These are phyloP conservation scores for Trametes sp. DNA, from an alignment of 1,284 basidiomycete genomes.

Conservation along the genomic window DNA sequence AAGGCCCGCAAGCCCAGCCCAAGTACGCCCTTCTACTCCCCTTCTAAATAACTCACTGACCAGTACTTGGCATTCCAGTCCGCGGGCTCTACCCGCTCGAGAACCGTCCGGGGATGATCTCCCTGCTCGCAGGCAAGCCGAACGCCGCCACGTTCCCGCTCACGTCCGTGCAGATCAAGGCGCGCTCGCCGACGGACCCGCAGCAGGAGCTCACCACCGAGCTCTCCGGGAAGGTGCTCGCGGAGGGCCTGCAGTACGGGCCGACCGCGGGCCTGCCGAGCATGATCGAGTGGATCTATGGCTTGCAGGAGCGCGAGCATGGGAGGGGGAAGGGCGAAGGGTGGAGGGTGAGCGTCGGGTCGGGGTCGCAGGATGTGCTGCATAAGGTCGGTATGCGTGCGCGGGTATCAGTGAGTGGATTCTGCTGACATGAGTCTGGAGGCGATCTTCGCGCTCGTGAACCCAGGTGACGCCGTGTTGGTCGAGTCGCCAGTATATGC, in stretches of 20 bases:
- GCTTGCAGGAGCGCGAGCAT: constrained; percentile 73
- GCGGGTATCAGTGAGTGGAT: neutral
- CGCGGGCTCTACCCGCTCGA: constrained; percentile 80
- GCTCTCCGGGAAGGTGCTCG: constrained; percentile 65
- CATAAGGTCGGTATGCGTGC: constrained; percentile 67
- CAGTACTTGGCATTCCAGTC: constrained; percentile 34
- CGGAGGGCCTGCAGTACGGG: constrained; percentile 79
- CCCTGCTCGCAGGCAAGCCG: constrained; percentile 88
- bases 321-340: constrained; percentile 60
- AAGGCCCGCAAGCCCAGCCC: constrained; percentile 66
- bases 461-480: constrained; percentile 84
- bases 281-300: constrained; percentile 71
- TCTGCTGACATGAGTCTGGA: constrained; percentile 36
- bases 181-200: constrained; percentile 54
- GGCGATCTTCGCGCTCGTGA: constrained; percentile 68
- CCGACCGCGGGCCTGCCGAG: constrained; percentile 75
- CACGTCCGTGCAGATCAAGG: constrained; percentile 70
- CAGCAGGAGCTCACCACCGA: constrained; percentile 54
- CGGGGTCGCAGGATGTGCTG: constrained; percentile 89
- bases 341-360: constrained; percentile 83
- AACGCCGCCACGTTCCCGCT: constrained; percentile 93
- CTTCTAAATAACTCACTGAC: neutral
- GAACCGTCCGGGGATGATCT: constrained; percentile 80
- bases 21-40: constrained; percentile 50
- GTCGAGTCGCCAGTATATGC: constrained; percentile 91